Evolutionary conservation across 2,329 filamentous ascomycete species (phyloP), one percentile per base, ranked within the genome.

Genomic region (Madurella mycetomatis): DNA sequence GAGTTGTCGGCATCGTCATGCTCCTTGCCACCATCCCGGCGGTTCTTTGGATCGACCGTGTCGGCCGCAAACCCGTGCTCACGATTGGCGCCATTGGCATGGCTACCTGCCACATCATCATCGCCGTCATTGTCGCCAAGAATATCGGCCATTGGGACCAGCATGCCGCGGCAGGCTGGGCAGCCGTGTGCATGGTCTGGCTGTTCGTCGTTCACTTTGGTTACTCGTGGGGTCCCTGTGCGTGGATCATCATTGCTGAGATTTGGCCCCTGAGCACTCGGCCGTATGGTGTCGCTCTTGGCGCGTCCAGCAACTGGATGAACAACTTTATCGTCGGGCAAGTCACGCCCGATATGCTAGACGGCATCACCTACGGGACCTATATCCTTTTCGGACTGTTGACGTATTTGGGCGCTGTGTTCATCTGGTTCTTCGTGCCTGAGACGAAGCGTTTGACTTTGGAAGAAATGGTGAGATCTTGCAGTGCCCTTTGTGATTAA

Each of bases 121-220:
- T 90, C 53, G 85, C 85, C 1, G 76, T 82, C 40, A 87, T 90
- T 54, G 78, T 86, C 4, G 87, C 83, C 37, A 81, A 76, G 58
- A 83, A 85, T 64, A 71, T 82, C n/a, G 65, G 81, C 58, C 69
- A 76, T 3, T 91, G 86, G 76, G 66, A 69, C 0, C 65, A 72
- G 0, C 78, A 90, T 57, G 62, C 68, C 7, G 80, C 78, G 0
- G 84, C 85, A 0, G 87, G 87, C 1, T 91, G 88, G 88, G 87
- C 85, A 0, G 85, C 78, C 5, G 74, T 78, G 2, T 72, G 66
- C 49, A 86, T 88, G 80, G 82, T 88, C 9, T 90, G 87, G 86
- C 75, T 91, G 0, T 90, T 88, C 60, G 83, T 88, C 30, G 74
- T 88, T 31, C 81, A 87, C 68, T 91, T 91, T 64, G 88, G 85